Evolutionary conservation across 2,329 filamentous ascomycete species (phyloP).

Genomic region (Alternaria viburni): DNA sequence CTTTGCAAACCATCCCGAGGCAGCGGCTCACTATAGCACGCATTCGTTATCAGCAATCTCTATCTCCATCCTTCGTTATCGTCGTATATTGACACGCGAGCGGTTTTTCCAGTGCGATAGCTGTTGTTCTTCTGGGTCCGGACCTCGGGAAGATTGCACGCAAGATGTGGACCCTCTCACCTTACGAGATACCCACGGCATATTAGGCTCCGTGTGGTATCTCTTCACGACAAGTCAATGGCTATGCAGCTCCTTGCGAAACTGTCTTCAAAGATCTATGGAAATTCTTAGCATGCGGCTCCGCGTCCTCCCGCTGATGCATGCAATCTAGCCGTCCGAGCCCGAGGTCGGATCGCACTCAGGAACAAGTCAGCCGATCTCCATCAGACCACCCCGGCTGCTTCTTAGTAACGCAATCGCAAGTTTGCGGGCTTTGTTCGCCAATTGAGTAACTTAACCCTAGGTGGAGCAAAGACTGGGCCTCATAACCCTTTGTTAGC

Average conservation of each 20-base stretch:
- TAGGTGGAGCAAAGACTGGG: slow-evolving; percentile 20
- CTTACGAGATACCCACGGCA: not conserved
- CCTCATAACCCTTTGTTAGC: not conserved
- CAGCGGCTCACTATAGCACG: not conserved
- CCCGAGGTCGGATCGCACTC: slow-evolving; percentile 10
- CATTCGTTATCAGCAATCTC: not conserved
- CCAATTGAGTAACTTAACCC: slow-evolving; percentile 22
- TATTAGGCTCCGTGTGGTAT: not conserved
- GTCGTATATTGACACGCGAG: not conserved
- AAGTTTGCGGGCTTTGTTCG: slow-evolving; percentile 7
- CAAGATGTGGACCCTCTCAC: not conserved
- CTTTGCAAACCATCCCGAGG: not conserved
- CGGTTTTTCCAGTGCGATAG: not conserved
- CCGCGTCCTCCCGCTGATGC: slow-evolving; percentile 9
- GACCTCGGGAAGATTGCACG: not conserved
- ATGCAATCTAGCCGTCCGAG: slow-evolving; percentile 4
- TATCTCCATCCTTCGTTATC: not conserved
- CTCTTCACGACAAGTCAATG: not conserved
- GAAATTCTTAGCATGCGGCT: not conserved
- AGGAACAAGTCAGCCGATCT: slow-evolving; percentile 24
- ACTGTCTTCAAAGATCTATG: not conserved
- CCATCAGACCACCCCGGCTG: slow-evolving; percentile 12
- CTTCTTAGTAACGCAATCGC: slow-evolving; percentile 4
- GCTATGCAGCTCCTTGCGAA: not conserved
- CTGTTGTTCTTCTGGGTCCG: not conserved